Base-by-base conservation (phyloP, 306 rosid species). In the Rosa lucieae region DNA sequence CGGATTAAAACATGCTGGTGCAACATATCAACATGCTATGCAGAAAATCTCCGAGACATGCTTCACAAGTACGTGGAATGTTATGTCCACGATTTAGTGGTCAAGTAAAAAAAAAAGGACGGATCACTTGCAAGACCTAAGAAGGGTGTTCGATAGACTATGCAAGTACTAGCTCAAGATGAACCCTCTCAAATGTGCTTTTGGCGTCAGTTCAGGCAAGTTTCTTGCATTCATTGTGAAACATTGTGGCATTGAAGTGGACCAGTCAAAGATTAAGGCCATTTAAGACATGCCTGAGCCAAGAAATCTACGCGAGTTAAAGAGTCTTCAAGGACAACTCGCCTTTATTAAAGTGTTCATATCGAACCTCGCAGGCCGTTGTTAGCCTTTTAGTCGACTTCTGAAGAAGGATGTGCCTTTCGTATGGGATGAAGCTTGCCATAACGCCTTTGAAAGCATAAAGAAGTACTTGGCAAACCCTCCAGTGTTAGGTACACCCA, bases 161-260 rank as follows among this genome's bases (percentile, higher is more conserved):
- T 9, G 26, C 10, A 20, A 48, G 14, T 13, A 47, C 12, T 43
- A 72, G 26, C 29, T 72, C 3, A 72, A 72, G 14, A 72, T 72
- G 75, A 72, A 72, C 35, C 40, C 42, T 10, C 59, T 72, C 1
- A 72, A 72, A 9, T 72, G 59, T 72, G 61, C 59, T 2, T 72
- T 47, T 11, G 75, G 39, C 1, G 42, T 46, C 8, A 20, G 42
- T 10, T 40, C 43, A 6, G 43, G 43, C 5, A 40, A 40, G 7
- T 40, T 40, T 4, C 43, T 40, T 6, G 43, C 37, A 7, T 69
- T 69, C 15, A 8, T 44, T 21, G 51, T 40, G 3, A 11, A 20
- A 20, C 26, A 55, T 55, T 11, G 29, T 1, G 61, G 26, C n/a
- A 55, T 20, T 5, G 26, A 55, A 2, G 26, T 55, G 8, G 29